Evolutionary conservation across 495 filamentous ascomycete genomes (phyloP), one percentile per base, ranked within the genome.

Genomic region (Neurospora intermedia): DNA sequence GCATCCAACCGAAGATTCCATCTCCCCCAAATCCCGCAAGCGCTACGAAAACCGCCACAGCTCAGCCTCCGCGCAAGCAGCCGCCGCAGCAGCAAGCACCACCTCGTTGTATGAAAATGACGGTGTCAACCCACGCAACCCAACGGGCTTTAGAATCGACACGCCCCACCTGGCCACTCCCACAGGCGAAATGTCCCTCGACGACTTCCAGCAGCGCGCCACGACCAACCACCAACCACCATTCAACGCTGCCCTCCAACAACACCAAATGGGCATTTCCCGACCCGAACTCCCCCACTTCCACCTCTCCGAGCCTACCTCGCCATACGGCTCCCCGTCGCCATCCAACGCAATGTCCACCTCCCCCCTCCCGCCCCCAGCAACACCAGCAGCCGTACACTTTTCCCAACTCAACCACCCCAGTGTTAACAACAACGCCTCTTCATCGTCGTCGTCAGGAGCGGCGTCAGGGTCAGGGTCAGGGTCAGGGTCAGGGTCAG

Each of bases 101-200:
- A 1, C 20, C 7, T 40, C 69, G 20, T 18, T 39, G 13, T 31
- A 71, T 59, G 23, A 39, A 8, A 38, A 40, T 2, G n/a, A 38
- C 15, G 48, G 40, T 41, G 23, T n/a, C 43, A 71, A 69, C 66
- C 43, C 69, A 3, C 54, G 54, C 27, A 62, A 62, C 54, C 54
- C 54, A 62, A 62, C 54, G 13, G 54, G 54, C 15, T 62, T 62
- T 40, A 48, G 20, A 16, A 11, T 72, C 20, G 74, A 79, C 20
- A 78, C 81, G 0, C 80, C 81, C 10, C 81, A 80, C 69, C 71
- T 82, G n/a, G 69, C 77, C 23, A 82, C 78, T 0, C 80, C 83
- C 5, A 82, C 82, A 2, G 80, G 78, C 2, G 82, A 84, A 43
- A 69, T 85, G 45, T 78, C 76, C 31, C 74, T 83, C 0, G 73